Percentiles rank a stretch among this genome's conserved stretches.
These are phyloP conservation scores for Salix viminalis DNA, from an alignment of 345 rosid genomes.

Conservation along the genomic window DNA sequence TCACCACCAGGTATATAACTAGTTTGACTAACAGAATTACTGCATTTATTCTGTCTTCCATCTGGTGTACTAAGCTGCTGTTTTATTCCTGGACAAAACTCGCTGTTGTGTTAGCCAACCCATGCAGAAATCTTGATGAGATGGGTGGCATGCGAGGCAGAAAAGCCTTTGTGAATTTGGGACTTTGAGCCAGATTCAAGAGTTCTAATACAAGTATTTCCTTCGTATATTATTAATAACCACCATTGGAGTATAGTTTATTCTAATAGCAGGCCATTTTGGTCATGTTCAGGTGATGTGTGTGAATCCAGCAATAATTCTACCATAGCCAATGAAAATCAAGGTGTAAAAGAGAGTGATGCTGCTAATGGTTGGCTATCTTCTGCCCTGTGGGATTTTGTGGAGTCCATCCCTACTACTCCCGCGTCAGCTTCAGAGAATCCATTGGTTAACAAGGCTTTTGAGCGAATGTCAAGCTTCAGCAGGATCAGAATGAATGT, in stretches of 20 bases:
- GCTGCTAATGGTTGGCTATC: constrained; percentile 47
- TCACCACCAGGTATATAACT: constrained; percentile 47
- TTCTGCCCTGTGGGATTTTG: constrained; percentile 63
- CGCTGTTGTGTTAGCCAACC: constrained; percentile 40
- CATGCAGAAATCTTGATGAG: constrained; percentile 42
- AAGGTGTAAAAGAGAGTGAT: constrained; percentile 25
- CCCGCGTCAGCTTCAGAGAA: constrained; percentile 85
- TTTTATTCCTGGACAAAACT: constrained; percentile 35
- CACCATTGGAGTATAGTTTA: neutral
- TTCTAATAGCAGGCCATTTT: constrained; percentile 18
- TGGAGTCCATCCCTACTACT: constrained; percentile 77
- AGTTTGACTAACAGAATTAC: constrained; percentile 5
- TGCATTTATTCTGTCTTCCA: constrained; percentile 8
- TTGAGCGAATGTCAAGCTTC: constrained; percentile 66
- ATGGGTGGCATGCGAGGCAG: constrained; percentile 40
- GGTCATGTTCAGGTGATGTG: constrained; percentile 41
- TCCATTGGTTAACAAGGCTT: constrained; percentile 56
- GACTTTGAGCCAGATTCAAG: constrained; percentile 43
- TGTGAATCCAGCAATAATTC: constrained; percentile 13
- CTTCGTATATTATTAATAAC: constrained; percentile 1
- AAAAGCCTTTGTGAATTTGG: constrained; percentile 29
- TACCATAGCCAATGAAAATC: constrained; percentile 25
- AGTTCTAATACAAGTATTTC: constrained; percentile 45
- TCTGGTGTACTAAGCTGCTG: constrained; percentile 22
- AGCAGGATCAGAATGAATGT: constrained; percentile 42